Conservation (phyloP, 2,329 filamentous ascomycete genomes). For the Hypoxylon sp. region DNA sequence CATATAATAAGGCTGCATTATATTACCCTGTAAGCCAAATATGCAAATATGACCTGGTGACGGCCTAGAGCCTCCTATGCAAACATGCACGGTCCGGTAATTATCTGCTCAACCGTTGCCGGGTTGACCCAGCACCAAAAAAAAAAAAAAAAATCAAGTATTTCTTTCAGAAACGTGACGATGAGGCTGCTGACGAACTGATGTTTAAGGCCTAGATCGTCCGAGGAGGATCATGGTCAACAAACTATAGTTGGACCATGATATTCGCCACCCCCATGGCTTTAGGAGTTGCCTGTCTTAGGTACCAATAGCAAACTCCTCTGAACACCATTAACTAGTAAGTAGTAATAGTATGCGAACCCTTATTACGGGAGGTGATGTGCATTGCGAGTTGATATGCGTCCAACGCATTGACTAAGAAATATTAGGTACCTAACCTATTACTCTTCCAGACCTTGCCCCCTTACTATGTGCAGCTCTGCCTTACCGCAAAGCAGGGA, state of each 20-base stretch:
- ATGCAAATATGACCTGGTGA: not conserved
- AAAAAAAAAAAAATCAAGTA: not conserved
- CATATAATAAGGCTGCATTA: conserved; percentile 8
- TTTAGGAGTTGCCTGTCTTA: not conserved
- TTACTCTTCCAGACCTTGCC: not conserved
- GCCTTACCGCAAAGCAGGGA: not conserved
- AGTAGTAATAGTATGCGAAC: not conserved
- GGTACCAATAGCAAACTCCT: not conserved
- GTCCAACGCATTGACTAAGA: not conserved
- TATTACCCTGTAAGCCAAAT: conserved; percentile 2
- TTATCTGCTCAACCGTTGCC: not conserved
- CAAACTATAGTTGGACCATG: not conserved
- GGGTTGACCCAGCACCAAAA: not conserved
- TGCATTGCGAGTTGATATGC: not conserved
- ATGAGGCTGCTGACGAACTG: conserved; percentile 10
- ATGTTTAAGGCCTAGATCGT: too few relatives aligned
- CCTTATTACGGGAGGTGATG: not conserved
- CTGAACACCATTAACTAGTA: not conserved
- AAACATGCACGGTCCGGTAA: conserved; percentile 1
- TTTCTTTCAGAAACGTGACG: conserved; percentile 13
- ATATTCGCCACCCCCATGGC: not conserved
- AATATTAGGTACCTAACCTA: not conserved
- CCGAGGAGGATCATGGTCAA: too few relatives aligned
- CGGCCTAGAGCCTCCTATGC: conserved; percentile 2
- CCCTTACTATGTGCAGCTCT: not conserved